Evolutionary conservation across 2,329 filamentous ascomycete genomes (phyloP).

Genomic region (Pleoardoris graminearum): DNA sequence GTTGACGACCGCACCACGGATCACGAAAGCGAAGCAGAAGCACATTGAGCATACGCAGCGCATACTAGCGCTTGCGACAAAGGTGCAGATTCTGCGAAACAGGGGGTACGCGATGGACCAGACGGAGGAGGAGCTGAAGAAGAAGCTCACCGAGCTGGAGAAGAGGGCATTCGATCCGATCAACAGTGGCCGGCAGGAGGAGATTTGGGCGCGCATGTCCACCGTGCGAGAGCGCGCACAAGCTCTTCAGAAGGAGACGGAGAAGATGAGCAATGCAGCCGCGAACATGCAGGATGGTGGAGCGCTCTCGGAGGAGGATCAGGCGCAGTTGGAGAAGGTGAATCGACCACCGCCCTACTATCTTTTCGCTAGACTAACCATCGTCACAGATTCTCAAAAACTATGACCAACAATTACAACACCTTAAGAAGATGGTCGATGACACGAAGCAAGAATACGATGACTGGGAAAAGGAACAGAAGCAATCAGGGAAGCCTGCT

Average conservation of each 20-base stretch:
- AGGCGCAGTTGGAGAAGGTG: slow-evolving; percentile 75
- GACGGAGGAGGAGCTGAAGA: slow-evolving; percentile 77
- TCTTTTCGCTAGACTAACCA: slow-evolving; percentile 17
- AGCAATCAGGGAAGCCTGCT: slow-evolving; percentile 22
- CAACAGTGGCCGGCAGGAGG: slow-evolving; percentile 74
- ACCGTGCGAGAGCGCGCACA: slow-evolving; percentile 73
- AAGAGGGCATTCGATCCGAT: slow-evolving; percentile 73
- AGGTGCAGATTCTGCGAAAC: slow-evolving; percentile 79
- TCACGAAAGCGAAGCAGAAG: slow-evolving; percentile 71
- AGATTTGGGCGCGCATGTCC: slow-evolving; percentile 82
- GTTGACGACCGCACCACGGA: slow-evolving; percentile 72
- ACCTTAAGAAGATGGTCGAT: slow-evolving; percentile 69
- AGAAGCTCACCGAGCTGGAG: slow-evolving; percentile 70
- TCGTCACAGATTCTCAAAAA: slow-evolving; percentile 69
- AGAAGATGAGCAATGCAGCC: slow-evolving; percentile 60
- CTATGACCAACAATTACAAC: slow-evolving; percentile 76
- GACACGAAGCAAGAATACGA: slow-evolving; percentile 63
- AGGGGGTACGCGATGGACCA: slow-evolving; percentile 78
- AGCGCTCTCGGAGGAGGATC: slow-evolving; percentile 68
- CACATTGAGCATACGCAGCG: slow-evolving; percentile 74
- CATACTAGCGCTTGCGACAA: slow-evolving; percentile 73
- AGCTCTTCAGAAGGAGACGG: slow-evolving; percentile 72
- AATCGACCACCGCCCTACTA: slow-evolving; percentile 26
- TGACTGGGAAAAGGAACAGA: slow-evolving; percentile 53
- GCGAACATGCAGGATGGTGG: slow-evolving; percentile 51